Base-by-base conservation (phyloP, 495 filamentous ascomycete species). In the Bathelium albidoporum region DNA sequence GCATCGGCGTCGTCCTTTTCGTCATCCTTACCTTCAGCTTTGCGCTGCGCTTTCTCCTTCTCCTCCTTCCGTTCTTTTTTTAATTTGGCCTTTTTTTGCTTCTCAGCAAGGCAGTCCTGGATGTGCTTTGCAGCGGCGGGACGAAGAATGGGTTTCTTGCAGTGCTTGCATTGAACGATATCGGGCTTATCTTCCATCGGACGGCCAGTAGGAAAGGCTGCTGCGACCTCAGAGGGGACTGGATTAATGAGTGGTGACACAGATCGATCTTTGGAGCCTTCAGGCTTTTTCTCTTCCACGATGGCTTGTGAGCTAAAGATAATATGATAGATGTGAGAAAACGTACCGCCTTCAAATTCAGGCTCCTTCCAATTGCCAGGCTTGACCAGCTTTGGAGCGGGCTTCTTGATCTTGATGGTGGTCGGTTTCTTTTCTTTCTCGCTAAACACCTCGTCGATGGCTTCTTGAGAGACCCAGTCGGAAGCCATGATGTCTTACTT, bases 141-240 rank as follows among this genome's bases (percentile, higher is more conserved):
- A 20, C 70, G 73, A 5, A 70, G 68, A 12, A 79, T 70, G 18
- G 76, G 70, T n/a, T 73, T 66, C 62, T 75, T 76, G 71, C 77
- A 79, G 60, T 77, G 75, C 49, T 70, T 75, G 69, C 77, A 79
- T 60, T 75, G 70, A 10, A 76, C 72, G 1, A 61, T 69, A 29
- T 75, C 72, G 9, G 71, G 63, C 20, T 72, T 67, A 63, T 77
- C 76, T 34, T 71, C 70, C 45, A 76, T 83, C 0, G 90, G 90
- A 43, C 85, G 82, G 53, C 87, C 86, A 43, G 83, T 89, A 12
- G 86, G 76, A 73, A 96, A 94, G 0, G 84, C 85, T 18, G 86
- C 80, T 62, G 85, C 81, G 18, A 84, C 80, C 62, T 79, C 82
- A 45, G 87, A 82, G 66, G 91, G 86, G 44, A 93, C 79, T 44